A percentile compares a stretch with the other conserved stretches of the same genome.
Evolutionary conservation across 1,284 basidiomycete species (phyloP).

Genomic region (Abortiporus biennis): DNA sequence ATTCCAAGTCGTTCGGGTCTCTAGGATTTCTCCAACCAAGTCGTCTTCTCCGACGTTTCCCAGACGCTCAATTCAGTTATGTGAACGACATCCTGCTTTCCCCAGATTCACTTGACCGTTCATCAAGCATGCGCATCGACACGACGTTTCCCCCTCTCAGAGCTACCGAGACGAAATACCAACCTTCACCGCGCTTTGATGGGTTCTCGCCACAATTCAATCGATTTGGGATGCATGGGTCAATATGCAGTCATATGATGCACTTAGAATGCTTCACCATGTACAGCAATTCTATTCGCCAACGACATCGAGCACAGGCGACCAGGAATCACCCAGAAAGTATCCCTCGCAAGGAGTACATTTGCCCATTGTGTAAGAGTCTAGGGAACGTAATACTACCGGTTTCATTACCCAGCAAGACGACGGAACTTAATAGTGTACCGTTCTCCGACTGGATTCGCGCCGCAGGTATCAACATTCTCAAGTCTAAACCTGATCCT

Average conservation of each 20-base stretch:
- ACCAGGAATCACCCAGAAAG: conserved; percentile 95
- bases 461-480: conserved; percentile 71
- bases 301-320: conserved; percentile 85
- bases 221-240: conserved; percentile 82
- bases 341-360: conserved; percentile 88
- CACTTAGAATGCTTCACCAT: conserved; percentile 92
- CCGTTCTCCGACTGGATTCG: conserved; percentile 80
- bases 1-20: conserved; percentile 74
- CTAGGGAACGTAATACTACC: conserved; percentile 94
- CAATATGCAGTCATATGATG: conserved; percentile 97
- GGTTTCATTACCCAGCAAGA: conserved; percentile 44
- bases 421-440: conserved; percentile 42
- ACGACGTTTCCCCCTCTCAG: conserved; percentile 50
- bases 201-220: conserved; percentile 67
- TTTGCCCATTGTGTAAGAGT: conserved; percentile 98
- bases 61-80: conserved; percentile 62
- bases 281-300: conserved; percentile 84
- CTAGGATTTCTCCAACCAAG: conserved; percentile 92
- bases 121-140: conserved; percentile 18
- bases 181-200: conserved; percentile 49
- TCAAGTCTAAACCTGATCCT: conserved; percentile 72
- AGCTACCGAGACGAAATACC: conserved; percentile 39
- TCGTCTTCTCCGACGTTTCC: conserved; percentile 76
- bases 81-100: conserved; percentile 73
- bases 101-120: conserved; percentile 63